Base-by-base conservation (phyloP, 306 rosid species). In the Quercus glauca region DNA sequence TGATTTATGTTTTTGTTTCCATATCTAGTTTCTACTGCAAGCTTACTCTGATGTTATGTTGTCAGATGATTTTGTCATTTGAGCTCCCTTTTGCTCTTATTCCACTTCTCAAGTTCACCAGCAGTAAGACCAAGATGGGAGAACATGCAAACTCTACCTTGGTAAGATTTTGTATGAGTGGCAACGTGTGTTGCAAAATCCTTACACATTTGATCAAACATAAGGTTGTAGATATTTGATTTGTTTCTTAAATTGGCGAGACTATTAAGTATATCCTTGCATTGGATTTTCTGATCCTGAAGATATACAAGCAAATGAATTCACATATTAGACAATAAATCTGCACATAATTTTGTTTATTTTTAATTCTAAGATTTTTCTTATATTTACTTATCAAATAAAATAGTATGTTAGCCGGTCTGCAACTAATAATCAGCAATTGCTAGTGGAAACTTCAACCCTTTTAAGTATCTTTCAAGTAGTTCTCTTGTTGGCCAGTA, bases 51-150 rank as follows among this genome's bases (percentile, higher is more conserved):
- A 76, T 61, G 53, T 49, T 69, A 58, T 87, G 57, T 68, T 76
- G 77, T 73, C 90, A 95, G 99, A 93, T 95, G 99, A 95, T 95
- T 79, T 80, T 95, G 83, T 95, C 99, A 58, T 95, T 95, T 88
- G 98, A 90, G 84, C 97, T 95, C 70, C 98, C 99, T 67, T 95
- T 95, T 69, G 98, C 98, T 83, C 88, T 95, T 71, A 83, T 95
- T 82, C 98, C 98, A 20, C 99, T 95, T 79, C 93, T 95, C 85
- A 95, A 95, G 87, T 95, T 95, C 83, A 93, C 96, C 29, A 93
- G 97, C 84, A 80, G 97, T 83, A 73, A 89, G 86, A 85, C 89
- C 77, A 95, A 93, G 94, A 95, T 95, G 99, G 99, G 99, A 14
- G 37, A 55, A 23, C 70, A 90, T 73, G 99, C 79, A 82, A 95